Conservation (phyloP, 2,329 filamentous ascomycete species). For the Monilinia vaccinii-corymbosi region DNA sequence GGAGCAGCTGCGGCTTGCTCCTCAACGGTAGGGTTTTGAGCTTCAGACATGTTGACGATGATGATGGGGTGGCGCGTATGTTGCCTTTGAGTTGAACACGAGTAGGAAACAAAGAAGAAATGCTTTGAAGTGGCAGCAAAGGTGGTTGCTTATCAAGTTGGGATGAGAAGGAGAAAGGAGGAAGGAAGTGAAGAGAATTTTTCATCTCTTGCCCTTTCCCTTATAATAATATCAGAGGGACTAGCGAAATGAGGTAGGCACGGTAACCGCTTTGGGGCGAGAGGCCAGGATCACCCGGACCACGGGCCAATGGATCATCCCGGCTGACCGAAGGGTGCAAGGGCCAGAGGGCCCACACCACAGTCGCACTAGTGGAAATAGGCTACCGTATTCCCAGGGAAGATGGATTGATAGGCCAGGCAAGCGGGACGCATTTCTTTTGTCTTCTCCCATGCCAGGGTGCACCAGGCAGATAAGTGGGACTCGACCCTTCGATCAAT, state of each 20-base stretch:
- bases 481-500: too few relatives aligned
- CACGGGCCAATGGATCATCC: background rate
- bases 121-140: background rate
- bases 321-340: background rate
- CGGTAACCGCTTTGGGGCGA: conserved; percentile 3
- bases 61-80: conserved; percentile 22
- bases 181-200: conserved; percentile 6
- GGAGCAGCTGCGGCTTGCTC: conserved; percentile 30
- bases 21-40: conserved; percentile 57
- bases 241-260: conserved; percentile 10
- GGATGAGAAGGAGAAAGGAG: background rate
- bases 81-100: background rate
- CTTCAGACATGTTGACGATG: conserved; percentile 45
- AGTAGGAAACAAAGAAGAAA: conserved; percentile 1
- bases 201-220: conserved; percentile 9
- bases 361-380: background rate
- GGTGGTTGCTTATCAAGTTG: too few relatives aligned
- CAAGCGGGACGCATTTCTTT: too few relatives aligned
- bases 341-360: background rate
- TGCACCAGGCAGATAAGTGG: too few relatives aligned
- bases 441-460: too few relatives aligned
- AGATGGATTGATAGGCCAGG: too few relatives aligned
- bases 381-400: background rate
- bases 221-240: conserved; percentile 5
- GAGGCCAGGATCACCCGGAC: background rate